Percentiles rank a stretch among this genome's conserved stretches.
Conservation (phyloP, 768 basidiomycete genomes). For the Lyophyllum atratum region DNA sequence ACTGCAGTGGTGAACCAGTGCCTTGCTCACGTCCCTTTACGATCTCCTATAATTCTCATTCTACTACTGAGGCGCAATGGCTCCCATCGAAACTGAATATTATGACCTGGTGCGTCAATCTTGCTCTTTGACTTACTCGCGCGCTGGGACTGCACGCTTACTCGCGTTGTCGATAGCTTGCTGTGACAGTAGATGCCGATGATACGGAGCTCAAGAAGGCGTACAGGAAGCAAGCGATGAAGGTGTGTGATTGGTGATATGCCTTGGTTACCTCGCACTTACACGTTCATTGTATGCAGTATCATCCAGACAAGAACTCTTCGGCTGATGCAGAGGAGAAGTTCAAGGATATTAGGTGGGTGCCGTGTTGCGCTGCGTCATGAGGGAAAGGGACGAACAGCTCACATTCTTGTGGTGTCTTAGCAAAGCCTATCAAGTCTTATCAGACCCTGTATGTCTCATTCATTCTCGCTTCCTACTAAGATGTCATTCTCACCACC, state of each 20-base stretch:
- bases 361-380: neutral
- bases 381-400: neutral
- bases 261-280: neutral
- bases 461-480: constrained; percentile 4
- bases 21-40: constrained; percentile 11
- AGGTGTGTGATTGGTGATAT: constrained; percentile 47
- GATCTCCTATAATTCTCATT: constrained; percentile 16
- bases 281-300: constrained; percentile 43
- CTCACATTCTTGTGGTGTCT: neutral
- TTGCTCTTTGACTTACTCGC: neutral
- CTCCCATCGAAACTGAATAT: constrained; percentile 90
- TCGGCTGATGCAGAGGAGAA: constrained; percentile 92
- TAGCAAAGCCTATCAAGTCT: constrained; percentile 94
- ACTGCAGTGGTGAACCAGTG: neutral
- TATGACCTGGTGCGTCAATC: constrained; percentile 75
- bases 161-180: constrained; percentile 48
- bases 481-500: neutral
- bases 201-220: constrained; percentile 91
- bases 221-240: constrained; percentile 92
- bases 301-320: constrained; percentile 94
- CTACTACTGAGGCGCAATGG: constrained; percentile 43
- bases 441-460: constrained; percentile 73
- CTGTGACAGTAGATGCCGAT: constrained; percentile 69
- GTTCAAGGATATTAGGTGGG: constrained; percentile 94
- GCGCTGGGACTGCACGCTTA: neutral